phyloP scores from a whole-genome alignment of 805 yeast species.

The Pichia thaimueangensis region DNA sequence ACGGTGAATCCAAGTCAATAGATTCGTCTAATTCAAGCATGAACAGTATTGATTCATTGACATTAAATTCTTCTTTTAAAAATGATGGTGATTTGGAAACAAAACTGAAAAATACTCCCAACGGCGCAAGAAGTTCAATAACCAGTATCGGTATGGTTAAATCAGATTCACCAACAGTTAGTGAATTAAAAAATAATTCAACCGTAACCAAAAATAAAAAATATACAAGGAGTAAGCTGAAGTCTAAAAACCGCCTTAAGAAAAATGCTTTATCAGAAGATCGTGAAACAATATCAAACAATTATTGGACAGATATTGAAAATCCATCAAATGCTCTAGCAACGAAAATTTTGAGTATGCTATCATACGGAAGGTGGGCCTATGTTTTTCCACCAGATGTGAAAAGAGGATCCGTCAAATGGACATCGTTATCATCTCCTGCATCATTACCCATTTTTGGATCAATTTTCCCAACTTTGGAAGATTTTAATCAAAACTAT shows the following conservation, averaged over 20 bases:
- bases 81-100: not conserved
- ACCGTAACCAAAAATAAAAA: not conserved
- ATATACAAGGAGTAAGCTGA: not conserved
- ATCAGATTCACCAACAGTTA: not conserved
- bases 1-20: not conserved
- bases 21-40: not conserved
- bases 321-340: constrained; percentile 73
- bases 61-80: not conserved
- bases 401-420: constrained; percentile 64
- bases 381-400: constrained; percentile 77
- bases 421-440: constrained; percentile 92
- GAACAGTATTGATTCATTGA: not conserved
- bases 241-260: not conserved
- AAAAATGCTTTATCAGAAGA: constrained; percentile 11
- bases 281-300: constrained; percentile 17
- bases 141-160: not conserved
- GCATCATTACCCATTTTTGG: constrained; percentile 86
- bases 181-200: not conserved
- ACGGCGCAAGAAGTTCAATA: not conserved
- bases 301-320: constrained; percentile 55
- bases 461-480: constrained; percentile 63
- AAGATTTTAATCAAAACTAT: constrained; percentile 65
- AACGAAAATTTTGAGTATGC: constrained; percentile 45
- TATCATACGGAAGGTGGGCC: constrained; percentile 82
- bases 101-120: not conserved